Percentiles rank a stretch among this genome's conserved stretches.
Conservation (phyloP, 2,329 filamentous ascomycete species). For the Fusarium protoensiforme region DNA sequence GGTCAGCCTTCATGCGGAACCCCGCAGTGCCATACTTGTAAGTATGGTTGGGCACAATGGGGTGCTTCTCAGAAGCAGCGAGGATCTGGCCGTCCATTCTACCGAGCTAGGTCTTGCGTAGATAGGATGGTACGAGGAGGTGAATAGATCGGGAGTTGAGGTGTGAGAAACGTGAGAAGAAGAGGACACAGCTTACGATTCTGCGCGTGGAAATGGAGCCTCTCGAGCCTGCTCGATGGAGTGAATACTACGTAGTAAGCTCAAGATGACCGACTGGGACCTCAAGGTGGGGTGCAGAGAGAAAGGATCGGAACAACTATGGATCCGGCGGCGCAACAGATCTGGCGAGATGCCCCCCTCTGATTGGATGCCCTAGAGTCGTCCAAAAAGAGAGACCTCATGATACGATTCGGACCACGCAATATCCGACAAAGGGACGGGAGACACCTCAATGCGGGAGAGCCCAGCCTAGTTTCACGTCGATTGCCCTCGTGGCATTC, state of each 20-base stretch:
- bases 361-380: conserved; percentile 22
- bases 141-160: not conserved
- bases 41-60: conserved; percentile 64
- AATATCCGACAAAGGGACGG: conserved; percentile 17
- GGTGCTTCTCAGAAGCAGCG: conserved; percentile 70
- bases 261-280: not conserved
- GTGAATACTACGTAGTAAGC: not conserved
- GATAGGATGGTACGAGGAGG: not conserved
- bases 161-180: conserved; percentile 1
- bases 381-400: conserved; percentile 27
- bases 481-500: not conserved
- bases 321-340: conserved; percentile 22
- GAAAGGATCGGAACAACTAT: conserved; percentile 24
- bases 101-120: conserved; percentile 10
- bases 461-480: not conserved
- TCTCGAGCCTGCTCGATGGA: not conserved
- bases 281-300: not conserved
- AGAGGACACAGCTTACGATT: conserved; percentile 37
- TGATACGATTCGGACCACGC: conserved; percentile 32
- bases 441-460: not conserved
- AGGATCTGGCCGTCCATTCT: conserved; percentile 68
- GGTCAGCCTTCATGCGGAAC: conserved; percentile 77
- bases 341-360: conserved; percentile 4
- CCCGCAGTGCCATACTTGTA: conserved; percentile 76
- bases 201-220: not conserved